These are phyloP conservation scores for Vaccinium corymbosum DNA, from an alignment of 148 eudicot species.

Conservation along the genomic window DNA sequence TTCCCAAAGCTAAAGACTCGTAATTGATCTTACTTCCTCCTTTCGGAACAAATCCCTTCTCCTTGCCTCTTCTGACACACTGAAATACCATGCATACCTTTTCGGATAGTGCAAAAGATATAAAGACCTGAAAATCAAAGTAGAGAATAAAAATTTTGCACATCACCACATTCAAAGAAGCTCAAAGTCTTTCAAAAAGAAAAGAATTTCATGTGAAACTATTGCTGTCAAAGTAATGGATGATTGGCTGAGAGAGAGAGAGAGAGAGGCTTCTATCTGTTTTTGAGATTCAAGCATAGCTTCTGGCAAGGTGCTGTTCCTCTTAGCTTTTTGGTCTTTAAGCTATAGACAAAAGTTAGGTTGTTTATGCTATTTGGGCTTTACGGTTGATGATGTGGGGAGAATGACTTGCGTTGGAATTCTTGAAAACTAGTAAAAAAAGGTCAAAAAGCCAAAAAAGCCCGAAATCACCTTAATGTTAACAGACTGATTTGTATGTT, in stretches of 20 bases:
- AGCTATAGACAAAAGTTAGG: no score
- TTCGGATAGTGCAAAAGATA: conserved; percentile 46
- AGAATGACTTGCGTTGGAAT: no score
- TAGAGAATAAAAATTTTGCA: not conserved
- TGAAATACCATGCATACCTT: conserved; percentile 50
- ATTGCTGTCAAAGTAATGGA: not conserved
- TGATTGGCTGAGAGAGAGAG: not conserved
- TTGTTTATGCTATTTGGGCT: no score
- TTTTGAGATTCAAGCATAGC: not conserved
- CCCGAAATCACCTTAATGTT: not conserved
- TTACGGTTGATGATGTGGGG: no score
- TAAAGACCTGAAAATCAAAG: conserved; percentile 53
- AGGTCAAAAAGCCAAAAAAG: no score
- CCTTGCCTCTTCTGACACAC: conserved; percentile 52
- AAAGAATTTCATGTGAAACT: not conserved
- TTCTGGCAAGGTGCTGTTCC: not conserved
- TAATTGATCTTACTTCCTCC: conserved; percentile 55
- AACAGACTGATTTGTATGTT: not conserved
- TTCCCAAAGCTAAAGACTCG: conserved; percentile 56
- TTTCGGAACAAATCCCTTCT: conserved; percentile 39
- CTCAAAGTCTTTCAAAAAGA: not conserved
- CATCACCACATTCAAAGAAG: not conserved
- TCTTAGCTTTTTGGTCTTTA: no score
- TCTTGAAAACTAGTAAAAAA: no score
- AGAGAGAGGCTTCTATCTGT: not conserved